Base-by-base conservation (phyloP, 768 basidiomycete genomes). In the Porphyrellus cyaneotinctus region DNA sequence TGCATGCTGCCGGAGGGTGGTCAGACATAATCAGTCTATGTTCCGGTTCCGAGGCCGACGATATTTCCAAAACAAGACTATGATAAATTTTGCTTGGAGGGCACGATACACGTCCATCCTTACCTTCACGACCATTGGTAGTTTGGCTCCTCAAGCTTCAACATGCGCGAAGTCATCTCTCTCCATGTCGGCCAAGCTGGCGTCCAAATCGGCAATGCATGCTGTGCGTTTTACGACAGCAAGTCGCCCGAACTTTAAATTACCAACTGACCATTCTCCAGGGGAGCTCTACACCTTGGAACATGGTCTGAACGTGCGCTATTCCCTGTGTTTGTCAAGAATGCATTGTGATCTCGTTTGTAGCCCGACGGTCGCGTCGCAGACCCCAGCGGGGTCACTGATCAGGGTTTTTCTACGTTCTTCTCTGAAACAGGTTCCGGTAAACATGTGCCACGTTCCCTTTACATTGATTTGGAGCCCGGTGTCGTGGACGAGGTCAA, bases 251-350 rank as follows among this genome's bases (percentile, higher is more conserved):
- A 23, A 39, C 45, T 53, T 28, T 28, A 28, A n/a, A 28, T 9
- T 49, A 26, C 47, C 38, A 37, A 52, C 58, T 58, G 17, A 62
- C 51, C 2, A 54, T 30, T 56, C 33, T 57, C 64, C 67, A 92
- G 90, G 91, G 95, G 95, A 97, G 74, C 84, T 97, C 57, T 99
- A 98, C 78, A 97, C 94, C 61, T 80, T 97, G 66, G 95, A 99
- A 74, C 95, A 97, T 68, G 95, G 95, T 63, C 78, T 99, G 53
- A 91, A 85, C 74, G 95, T 95, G 70, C 68, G 90, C 79, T 17
- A 23, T 41, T 31, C 35, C 37, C 31, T 1, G 2, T 36, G 30
- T 38, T 8, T n/a, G 26, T 44, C 36, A 51, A 52, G 43, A 38
- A 33, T 38, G 58, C 65, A 47, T 50, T 48, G 43, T 65, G 49